Percentiles rank a stretch among this genome's conserved stretches.
Conservation (phyloP, 306 rosid species). For the Vicia faba region DNA sequence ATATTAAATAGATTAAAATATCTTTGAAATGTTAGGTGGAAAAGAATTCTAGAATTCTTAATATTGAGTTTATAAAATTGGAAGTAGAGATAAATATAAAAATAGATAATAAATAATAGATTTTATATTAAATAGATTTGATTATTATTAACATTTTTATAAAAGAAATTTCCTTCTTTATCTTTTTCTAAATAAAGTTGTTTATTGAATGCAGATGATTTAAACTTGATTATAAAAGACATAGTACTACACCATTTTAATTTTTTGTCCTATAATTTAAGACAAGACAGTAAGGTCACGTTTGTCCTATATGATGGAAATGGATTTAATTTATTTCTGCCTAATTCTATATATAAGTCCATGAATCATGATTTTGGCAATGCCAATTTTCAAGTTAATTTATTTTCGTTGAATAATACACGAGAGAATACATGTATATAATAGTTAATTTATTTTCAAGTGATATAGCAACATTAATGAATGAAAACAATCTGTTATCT, state of each 20-base stretch:
- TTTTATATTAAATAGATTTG: too few relatives aligned
- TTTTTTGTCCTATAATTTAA: constrained; percentile 38
- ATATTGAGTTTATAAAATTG: constrained; percentile 30
- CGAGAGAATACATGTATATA: too few relatives aligned
- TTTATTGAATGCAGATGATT: too few relatives aligned
- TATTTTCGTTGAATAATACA: constrained; percentile 11
- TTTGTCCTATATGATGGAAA: constrained; percentile 58
- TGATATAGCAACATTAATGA: too few relatives aligned
- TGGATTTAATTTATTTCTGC: constrained; percentile 34
- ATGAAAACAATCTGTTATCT: too few relatives aligned
- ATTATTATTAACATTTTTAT: too few relatives aligned
- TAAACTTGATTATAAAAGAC: too few relatives aligned
- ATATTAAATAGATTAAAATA: background rate
- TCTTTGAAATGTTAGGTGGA: constrained; percentile 33
- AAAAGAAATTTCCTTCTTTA: too few relatives aligned
- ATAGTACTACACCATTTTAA: constrained; percentile 33
- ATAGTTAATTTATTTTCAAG: too few relatives aligned
- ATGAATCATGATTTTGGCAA: constrained; percentile 7
- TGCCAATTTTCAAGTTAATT: constrained; percentile 4
- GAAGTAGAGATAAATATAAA: too few relatives aligned
- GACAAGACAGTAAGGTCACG: constrained; percentile 57
- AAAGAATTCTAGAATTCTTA: constrained; percentile 33
- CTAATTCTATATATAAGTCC: background rate
- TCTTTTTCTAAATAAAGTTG: too few relatives aligned
- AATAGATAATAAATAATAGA: too few relatives aligned